Percentiles rank a stretch among this genome's conserved stretches.
These are phyloP conservation scores for Xerocomus potaroensis DNA, from an alignment of 768 basidiomycete genomes.

Conservation along the genomic window DNA sequence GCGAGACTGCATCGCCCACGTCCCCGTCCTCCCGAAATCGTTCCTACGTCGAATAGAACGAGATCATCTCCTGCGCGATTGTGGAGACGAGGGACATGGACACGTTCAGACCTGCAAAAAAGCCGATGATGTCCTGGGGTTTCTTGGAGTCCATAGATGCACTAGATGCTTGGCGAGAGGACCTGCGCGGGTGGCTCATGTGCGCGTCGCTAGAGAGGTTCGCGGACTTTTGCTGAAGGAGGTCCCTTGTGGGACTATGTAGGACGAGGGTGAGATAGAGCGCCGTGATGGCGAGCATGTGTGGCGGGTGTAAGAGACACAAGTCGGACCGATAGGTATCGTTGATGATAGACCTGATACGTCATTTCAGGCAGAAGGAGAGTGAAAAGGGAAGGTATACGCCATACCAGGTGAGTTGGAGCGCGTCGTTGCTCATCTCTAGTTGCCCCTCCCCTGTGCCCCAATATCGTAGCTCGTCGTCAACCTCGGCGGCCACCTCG, in stretches of 20 bases:
- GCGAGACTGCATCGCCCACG: conserved; percentile 26
- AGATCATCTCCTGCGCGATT: conserved; percentile 87
- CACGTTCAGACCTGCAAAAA: conserved; percentile 83
- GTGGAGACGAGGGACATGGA: conserved; percentile 77
- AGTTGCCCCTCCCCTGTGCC: conserved; percentile 77
- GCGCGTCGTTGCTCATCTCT: conserved; percentile 65
- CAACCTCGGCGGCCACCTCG: conserved; percentile 48
- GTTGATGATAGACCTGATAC: conserved; percentile 91
- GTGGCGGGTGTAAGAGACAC: conserved; percentile 92
- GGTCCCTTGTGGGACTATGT: conserved; percentile 52
- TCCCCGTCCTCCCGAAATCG: conserved; percentile 65
- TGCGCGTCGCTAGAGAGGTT: conserved; percentile 17
- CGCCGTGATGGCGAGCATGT: conserved; percentile 88
- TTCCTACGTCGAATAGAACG: conserved; percentile 87
- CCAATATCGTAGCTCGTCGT: conserved; percentile 67
- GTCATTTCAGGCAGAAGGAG: background rate
- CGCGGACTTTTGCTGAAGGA: conserved; percentile 37
- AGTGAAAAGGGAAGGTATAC: background rate
- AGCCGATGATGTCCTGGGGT: conserved; percentile 67
- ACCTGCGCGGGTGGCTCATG: conserved; percentile 43
- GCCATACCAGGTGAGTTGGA: conserved; percentile 88
- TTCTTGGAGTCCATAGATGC: conserved; percentile 32
- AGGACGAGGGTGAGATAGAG: conserved; percentile 85
- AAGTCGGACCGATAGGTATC: conserved; percentile 93
- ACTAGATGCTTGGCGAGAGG: conserved; percentile 44